These are phyloP conservation scores for Rhodotorula kratochvilovae DNA, from an alignment of 768 basidiomycete genomes.

Conservation along the genomic window DNA sequence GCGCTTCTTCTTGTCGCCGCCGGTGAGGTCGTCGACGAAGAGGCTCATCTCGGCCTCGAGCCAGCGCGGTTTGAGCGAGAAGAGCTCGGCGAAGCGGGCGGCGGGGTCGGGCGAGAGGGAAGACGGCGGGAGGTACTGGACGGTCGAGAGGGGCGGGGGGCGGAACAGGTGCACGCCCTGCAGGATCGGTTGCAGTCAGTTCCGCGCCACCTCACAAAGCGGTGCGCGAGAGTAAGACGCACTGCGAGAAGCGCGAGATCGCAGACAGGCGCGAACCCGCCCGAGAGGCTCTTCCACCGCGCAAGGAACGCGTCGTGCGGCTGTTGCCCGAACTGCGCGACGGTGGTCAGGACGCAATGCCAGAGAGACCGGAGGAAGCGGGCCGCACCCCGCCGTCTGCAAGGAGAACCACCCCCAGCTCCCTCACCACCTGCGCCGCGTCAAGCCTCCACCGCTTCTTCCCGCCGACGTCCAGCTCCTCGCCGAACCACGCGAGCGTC, in stretches of 20 bases:
- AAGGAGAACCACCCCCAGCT: slow-evolving; percentile 73
- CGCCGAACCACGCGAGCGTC: slow-evolving; percentile 76
- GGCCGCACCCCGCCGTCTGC: slow-evolving; percentile 47
- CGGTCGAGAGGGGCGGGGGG: slow-evolving; percentile 43
- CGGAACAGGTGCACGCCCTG: slow-evolving; percentile 71
- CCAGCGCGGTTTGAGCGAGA: slow-evolving; percentile 55
- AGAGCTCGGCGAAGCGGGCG: slow-evolving; percentile 79
- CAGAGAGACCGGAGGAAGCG: not conserved
- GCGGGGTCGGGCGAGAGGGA: slow-evolving; percentile 70
- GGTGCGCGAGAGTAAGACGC: slow-evolving; percentile 33
- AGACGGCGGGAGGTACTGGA: slow-evolving; percentile 73
- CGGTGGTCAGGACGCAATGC: no score
- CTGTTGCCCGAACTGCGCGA: slow-evolving; percentile 22
- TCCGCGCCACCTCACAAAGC: not conserved
- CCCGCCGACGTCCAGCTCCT: slow-evolving; percentile 47
- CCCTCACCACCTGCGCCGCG: slow-evolving; percentile 58
- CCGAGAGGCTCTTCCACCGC: slow-evolving; percentile 69
- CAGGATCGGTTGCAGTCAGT: not conserved
- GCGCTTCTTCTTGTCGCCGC: slow-evolving; percentile 38
- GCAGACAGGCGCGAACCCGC: slow-evolving; percentile 66
- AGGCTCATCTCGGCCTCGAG: slow-evolving; percentile 48
- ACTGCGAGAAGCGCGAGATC: slow-evolving; percentile 67
- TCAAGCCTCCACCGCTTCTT: slow-evolving; percentile 63
- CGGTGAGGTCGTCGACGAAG: slow-evolving; percentile 34
- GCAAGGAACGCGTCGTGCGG: slow-evolving; percentile 57